These are phyloP conservation scores for Mycosphaerella arachidis DNA, from an alignment of 2,329 filamentous ascomycete genomes.

Conservation along the genomic window DNA sequence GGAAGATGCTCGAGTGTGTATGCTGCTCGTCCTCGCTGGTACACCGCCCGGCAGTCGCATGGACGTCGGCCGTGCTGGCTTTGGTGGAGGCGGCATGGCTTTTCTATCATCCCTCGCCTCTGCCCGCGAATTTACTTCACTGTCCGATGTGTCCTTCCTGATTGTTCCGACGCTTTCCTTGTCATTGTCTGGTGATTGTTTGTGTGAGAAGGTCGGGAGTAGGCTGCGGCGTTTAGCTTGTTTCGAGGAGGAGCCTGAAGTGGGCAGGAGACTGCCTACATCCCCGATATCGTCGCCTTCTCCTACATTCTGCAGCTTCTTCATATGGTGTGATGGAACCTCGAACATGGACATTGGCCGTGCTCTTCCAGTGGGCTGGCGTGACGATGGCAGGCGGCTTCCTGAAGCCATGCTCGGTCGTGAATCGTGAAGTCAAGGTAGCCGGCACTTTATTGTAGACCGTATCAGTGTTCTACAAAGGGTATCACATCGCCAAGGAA, in stretches of 20 bases:
- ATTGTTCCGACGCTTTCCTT: conserved; percentile 15
- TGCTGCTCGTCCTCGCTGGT: conserved; percentile 10
- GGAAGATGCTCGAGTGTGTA: conserved; percentile 18
- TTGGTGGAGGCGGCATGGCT: conserved; percentile 27
- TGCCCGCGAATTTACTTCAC: conserved; percentile 10
- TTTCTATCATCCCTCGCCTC: conserved; percentile 16
- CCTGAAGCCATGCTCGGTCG: conserved; percentile 18
- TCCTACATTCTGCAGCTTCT: conserved; percentile 18
- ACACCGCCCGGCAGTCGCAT: conserved; percentile 18
- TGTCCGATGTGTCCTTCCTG: conserved; percentile 22
- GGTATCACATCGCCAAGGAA: no score
- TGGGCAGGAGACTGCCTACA: neutral
- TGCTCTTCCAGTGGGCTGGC: conserved; percentile 14
- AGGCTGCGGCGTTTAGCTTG: conserved; percentile 30
- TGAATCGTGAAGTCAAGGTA: neutral
- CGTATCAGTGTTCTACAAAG: no score
- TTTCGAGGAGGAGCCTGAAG: conserved; percentile 14
- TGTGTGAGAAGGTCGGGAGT: conserved; percentile 29
- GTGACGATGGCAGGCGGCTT: conserved; percentile 25
- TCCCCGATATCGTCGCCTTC: conserved; percentile 6
- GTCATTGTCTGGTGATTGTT: conserved; percentile 19
- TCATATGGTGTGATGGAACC: conserved; percentile 21
- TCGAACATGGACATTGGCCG: conserved; percentile 32
- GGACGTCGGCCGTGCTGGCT: conserved; percentile 17
- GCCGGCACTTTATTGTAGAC: neutral